Percentiles rank a stretch among this genome's conserved stretches.
Evolutionary conservation across 2,329 filamentous ascomycete genomes (phyloP).

Genomic region (Colletotrichum eremochloae): DNA sequence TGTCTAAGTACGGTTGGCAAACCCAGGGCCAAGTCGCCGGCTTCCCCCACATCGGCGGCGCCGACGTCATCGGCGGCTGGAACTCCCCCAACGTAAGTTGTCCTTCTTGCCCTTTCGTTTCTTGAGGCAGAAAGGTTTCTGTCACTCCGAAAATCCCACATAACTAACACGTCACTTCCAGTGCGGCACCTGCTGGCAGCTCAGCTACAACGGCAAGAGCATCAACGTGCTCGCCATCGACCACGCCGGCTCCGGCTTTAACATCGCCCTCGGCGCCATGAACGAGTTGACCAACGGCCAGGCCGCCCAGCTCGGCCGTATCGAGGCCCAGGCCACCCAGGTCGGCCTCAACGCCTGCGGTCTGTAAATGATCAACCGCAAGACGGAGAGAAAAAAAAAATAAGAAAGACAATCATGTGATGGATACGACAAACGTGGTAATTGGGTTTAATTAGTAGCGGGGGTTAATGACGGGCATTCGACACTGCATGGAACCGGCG

Average conservation of each 20-base stretch:
- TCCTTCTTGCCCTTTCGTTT: too few species aligned
- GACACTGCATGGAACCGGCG: constrained; percentile 35
- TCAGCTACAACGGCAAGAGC: constrained; percentile 64
- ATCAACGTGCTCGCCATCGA: constrained; percentile 71
- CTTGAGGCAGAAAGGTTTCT: background rate
- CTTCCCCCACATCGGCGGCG: constrained; percentile 70
- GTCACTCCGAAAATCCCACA: background rate
- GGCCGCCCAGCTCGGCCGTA: constrained; percentile 62
- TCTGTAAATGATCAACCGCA: constrained; percentile 46
- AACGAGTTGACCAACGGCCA: constrained; percentile 67
- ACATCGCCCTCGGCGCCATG: constrained; percentile 69
- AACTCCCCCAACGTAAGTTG: constrained; percentile 60
- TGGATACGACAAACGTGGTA: constrained; percentile 1
- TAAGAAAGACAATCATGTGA: background rate
- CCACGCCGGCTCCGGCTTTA: constrained; percentile 63
- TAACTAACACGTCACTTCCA: constrained; percentile 42
- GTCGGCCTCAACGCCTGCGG: constrained; percentile 61
- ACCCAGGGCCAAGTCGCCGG: constrained; percentile 64
- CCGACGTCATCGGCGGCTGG: constrained; percentile 65
- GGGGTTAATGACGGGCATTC: background rate
- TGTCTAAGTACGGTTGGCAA: constrained; percentile 70
- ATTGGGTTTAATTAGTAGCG: constrained; percentile 20
- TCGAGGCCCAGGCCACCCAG: constrained; percentile 64
- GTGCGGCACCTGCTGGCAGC: constrained; percentile 72
- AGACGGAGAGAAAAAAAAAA: background rate